A percentile compares a stretch with the other conserved stretches of the same genome.
These are phyloP conservation scores for Warburgia ugandensis DNA, from an alignment of 164 flowering plant genomes.

Conservation along the genomic window DNA sequence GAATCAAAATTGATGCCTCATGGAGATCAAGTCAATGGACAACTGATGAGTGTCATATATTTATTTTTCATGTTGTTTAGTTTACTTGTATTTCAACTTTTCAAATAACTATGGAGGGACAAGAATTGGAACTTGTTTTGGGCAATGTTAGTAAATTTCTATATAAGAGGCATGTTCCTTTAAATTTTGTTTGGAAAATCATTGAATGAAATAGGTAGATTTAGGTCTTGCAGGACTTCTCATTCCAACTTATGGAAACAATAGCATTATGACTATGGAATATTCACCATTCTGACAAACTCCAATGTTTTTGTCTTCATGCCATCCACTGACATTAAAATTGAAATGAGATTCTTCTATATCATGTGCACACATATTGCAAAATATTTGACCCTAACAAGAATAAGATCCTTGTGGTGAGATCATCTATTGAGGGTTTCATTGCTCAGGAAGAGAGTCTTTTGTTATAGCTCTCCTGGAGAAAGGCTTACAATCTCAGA, in stretches of 20 bases:
- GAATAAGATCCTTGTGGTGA: slow-evolving; percentile 40
- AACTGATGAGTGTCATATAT: too few relatives aligned
- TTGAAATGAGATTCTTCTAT: slow-evolving; percentile 8
- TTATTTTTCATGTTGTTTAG: too few relatives aligned
- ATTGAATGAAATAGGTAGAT: slow-evolving; percentile 11
- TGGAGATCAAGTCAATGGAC: too few relatives aligned
- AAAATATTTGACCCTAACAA: slow-evolving; percentile 57
- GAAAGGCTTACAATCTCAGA: slow-evolving; percentile 41
- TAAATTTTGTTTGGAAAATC: too few relatives aligned
- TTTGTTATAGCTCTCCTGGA: slow-evolving; percentile 90
- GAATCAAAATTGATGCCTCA: too few relatives aligned
- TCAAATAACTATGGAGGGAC: too few relatives aligned
- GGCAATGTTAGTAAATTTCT: too few relatives aligned
- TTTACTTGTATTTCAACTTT: too few relatives aligned
- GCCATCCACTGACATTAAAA: slow-evolving; percentile 6
- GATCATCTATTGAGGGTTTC: slow-evolving; percentile 53
- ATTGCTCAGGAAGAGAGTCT: slow-evolving; percentile 91
- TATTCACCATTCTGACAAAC: slow-evolving; percentile 76
- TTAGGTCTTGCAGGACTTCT: slow-evolving; percentile 13
- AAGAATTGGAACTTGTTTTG: too few relatives aligned
- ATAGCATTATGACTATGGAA: slow-evolving; percentile 96
- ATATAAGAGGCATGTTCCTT: too few relatives aligned
- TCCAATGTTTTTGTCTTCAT: slow-evolving; percentile 58
- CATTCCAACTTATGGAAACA: slow-evolving; percentile 71
- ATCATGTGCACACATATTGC: slow-evolving; percentile 35